A percentile compares a stretch with the other conserved stretches of the same genome.
Evolutionary conservation across 768 basidiomycete genomes (phyloP).

Genomic region (Tricholomella constricta): DNA sequence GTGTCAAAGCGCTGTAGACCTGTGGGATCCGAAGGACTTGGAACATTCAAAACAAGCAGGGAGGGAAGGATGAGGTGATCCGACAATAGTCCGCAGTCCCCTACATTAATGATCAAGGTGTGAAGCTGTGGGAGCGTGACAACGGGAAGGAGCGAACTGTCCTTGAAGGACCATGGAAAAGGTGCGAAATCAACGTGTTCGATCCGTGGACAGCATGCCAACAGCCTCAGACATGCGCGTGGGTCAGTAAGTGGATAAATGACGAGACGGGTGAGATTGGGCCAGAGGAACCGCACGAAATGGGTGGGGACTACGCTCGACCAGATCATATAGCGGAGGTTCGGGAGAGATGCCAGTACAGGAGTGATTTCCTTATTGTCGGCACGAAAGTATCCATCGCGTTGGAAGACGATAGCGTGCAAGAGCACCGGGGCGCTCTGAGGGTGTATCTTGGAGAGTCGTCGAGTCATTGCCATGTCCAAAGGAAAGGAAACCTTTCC

Average conservation of each 20-base stretch:
- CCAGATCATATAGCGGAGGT: neutral
- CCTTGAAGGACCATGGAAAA: neutral
- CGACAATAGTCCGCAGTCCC: neutral
- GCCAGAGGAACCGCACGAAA: neutral
- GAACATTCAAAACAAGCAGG: neutral
- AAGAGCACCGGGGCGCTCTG: neutral
- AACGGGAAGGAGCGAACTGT: neutral
- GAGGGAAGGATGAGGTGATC: neutral
- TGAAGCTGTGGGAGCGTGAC: neutral
- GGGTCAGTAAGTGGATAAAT: neutral
- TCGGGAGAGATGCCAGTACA: neutral
- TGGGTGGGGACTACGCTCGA: no score
- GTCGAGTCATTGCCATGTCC: no score
- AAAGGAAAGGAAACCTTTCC: neutral
- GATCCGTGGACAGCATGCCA: neutral
- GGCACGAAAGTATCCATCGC: neutral
- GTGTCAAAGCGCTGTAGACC: neutral
- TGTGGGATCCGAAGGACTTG: neutral
- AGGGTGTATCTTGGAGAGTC: neutral
- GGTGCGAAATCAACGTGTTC: neutral
- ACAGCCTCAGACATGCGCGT: neutral
- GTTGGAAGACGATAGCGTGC: neutral
- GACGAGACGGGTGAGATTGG: neutral
- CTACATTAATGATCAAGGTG: neutral
- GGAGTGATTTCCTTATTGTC: neutral